Evolutionary conservation across 495 filamentous ascomycete species (phyloP).

Genomic region (Trichocladium antarcticum): DNA sequence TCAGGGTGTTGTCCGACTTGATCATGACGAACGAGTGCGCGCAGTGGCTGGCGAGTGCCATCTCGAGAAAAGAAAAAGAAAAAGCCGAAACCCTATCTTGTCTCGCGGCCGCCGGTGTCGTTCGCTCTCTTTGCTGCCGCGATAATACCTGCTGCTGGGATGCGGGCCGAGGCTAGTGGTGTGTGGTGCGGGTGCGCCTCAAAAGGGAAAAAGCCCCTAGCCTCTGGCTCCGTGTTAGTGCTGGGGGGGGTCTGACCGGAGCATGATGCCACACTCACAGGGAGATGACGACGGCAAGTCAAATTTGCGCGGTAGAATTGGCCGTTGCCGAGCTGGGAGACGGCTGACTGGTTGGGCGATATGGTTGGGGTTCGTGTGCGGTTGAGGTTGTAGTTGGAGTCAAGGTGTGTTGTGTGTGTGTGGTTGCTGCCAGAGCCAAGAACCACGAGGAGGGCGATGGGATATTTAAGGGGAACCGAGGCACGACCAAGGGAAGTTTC

Average conservation of each 20-base stretch:
- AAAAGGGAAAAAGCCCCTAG: slow-evolving; percentile 13
- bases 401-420: background rate
- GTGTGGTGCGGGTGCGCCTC: slow-evolving; percentile 7
- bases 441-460: background rate
- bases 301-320: background rate
- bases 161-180: slow-evolving; percentile 9
- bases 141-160: background rate
- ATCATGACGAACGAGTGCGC: slow-evolving; percentile 63
- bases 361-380: background rate
- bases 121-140: background rate
- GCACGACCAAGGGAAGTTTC: background rate
- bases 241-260: background rate
- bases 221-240: slow-evolving; percentile 15
- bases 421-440: slow-evolving; percentile 8
- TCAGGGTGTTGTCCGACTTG: slow-evolving; percentile 62
- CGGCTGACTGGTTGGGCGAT: background rate
- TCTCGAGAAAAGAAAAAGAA: too few relatives aligned
- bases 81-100: background rate
- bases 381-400: background rate
- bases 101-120: too few relatives aligned
- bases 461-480: too few relatives aligned
- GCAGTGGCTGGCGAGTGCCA: slow-evolving; percentile 56
- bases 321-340: background rate
- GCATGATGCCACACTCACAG: slow-evolving; percentile 5
- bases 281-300: background rate